phyloP scores from a whole-genome alignment of 2,329 filamentous ascomycete genomes.

The Xenoacremonium recifei region DNA sequence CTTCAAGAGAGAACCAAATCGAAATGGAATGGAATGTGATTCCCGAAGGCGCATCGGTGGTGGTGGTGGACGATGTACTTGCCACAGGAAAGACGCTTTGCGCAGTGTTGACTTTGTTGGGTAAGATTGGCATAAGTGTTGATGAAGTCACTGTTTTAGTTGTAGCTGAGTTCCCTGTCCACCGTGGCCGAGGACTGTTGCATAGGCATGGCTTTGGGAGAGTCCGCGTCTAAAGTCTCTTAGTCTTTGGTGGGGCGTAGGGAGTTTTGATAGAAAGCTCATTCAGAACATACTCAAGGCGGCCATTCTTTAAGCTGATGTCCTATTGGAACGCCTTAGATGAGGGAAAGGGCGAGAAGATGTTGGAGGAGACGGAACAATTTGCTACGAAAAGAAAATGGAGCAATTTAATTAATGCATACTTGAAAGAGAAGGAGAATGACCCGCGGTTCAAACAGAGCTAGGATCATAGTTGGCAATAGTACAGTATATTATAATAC shows the following conservation, averaged over 20 bases:
- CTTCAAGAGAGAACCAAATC: slow-evolving; percentile 35
- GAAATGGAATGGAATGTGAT: slow-evolving; percentile 49
- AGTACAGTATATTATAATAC: no score
- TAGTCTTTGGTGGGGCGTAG: slow-evolving; percentile 37
- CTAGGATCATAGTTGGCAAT: no score
- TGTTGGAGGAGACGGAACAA: no score
- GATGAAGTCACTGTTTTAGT: slow-evolving; percentile 48
- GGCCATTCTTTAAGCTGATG: no score
- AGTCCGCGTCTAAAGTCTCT: slow-evolving; percentile 50
- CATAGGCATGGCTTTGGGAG: slow-evolving; percentile 46
- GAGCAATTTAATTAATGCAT: no score
- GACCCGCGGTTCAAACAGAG: no score
- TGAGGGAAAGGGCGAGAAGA: no score
- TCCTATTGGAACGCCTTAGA: no score
- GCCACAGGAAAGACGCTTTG: slow-evolving; percentile 54
- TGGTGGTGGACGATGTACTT: slow-evolving; percentile 60
- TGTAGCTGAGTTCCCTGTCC: slow-evolving; percentile 57
- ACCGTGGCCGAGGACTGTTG: slow-evolving; percentile 49
- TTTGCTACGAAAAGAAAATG: no score
- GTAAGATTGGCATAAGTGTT: slow-evolving; percentile 37
- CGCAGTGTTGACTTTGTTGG: slow-evolving; percentile 49
- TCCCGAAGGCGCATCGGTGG: slow-evolving; percentile 37
- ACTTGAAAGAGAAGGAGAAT: no score
- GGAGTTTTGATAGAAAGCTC: no score
- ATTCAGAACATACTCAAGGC: no score